Conservation (phyloP, 805 yeast species). For the Komagataella mondaviorum region DNA sequence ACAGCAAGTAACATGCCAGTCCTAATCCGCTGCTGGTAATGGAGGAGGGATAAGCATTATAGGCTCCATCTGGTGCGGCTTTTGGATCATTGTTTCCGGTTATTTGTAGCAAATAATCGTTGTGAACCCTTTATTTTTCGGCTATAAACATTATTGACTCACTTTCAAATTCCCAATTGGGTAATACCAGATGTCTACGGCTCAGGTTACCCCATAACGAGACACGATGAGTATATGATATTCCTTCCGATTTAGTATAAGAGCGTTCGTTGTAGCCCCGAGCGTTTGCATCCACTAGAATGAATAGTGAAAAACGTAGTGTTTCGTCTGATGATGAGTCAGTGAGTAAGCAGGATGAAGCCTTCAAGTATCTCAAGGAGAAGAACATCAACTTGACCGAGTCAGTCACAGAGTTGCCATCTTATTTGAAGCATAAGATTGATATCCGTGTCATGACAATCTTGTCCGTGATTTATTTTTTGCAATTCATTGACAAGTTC, state of each 20-base stretch:
- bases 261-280: background rate
- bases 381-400: background rate
- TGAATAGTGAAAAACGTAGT: background rate
- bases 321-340: background rate
- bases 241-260: background rate
- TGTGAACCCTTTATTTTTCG: background rate
- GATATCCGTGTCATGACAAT: background rate
- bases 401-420: background rate
- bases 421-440: background rate
- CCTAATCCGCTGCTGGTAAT: background rate
- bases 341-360: background rate
- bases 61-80: background rate
- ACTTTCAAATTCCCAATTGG: background rate
- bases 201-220: background rate
- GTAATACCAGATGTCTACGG: background rate
- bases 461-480: background rate
- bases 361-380: background rate
- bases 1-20: background rate
- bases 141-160: background rate
- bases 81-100: background rate
- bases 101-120: background rate
- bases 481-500: constrained; percentile 32
- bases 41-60: background rate
- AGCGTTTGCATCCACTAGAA: background rate
- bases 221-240: background rate